phyloP scores from a whole-genome alignment of 2,329 filamentous ascomycete genomes.

The Penicillium brevicompactum region DNA sequence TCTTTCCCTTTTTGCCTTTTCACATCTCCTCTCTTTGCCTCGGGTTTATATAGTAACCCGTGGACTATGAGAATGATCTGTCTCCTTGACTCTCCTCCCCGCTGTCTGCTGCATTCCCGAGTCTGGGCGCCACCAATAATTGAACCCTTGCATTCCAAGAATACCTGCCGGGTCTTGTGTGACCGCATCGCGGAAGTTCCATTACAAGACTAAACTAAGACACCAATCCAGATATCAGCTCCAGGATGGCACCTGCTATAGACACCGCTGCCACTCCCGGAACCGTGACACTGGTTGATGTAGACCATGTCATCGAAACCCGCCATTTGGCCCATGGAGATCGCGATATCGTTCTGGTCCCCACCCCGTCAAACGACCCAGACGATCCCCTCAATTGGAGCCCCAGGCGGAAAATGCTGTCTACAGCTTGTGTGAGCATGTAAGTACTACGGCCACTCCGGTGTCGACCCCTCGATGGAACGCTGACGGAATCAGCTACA shows the following conservation, averaged over 20 bases:
- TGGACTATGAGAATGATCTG: too few relatives aligned
- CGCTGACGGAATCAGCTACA: constrained; percentile 33
- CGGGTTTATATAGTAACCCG: not conserved
- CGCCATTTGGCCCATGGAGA: constrained; percentile 33
- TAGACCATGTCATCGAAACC: constrained; percentile 36
- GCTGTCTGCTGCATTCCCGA: too few relatives aligned
- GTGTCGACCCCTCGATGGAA: too few relatives aligned
- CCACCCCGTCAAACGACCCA: constrained; percentile 47
- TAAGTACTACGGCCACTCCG: constrained; percentile 20
- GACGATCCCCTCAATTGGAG: constrained; percentile 53
- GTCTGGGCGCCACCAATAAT: too few relatives aligned
- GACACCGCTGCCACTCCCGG: constrained; percentile 42
- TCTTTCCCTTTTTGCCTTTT: not conserved
- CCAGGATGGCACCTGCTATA: constrained; percentile 27
- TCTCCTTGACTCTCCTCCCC: too few relatives aligned
- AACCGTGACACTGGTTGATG: constrained; percentile 48
- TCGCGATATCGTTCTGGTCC: constrained; percentile 46
- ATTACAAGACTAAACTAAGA: too few relatives aligned
- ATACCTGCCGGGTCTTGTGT: too few relatives aligned
- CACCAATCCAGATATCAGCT: too few relatives aligned
- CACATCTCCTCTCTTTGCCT: not conserved
- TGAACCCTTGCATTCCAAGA: too few relatives aligned
- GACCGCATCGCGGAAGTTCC: too few relatives aligned
- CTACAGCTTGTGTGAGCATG: constrained; percentile 46
- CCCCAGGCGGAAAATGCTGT: constrained; percentile 44